Evolutionary conservation across 179 eudicot species (phyloP), one percentile per base, ranked within the genome.

Genomic region (Corrigiola litoralis): DNA sequence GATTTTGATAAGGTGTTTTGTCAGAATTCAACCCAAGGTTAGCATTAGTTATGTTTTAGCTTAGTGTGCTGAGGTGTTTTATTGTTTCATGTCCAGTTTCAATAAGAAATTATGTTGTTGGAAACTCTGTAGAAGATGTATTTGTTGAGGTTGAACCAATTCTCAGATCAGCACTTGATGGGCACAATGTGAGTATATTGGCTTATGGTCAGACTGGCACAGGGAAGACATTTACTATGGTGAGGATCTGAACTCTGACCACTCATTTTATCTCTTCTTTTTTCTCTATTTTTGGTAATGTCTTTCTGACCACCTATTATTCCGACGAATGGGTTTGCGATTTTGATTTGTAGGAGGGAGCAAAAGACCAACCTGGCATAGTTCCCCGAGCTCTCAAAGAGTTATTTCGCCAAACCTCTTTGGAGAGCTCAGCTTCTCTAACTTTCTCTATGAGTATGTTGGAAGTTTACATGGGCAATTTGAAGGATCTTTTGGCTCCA

Each of bases 181-280:
- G 95, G 68, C 80, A 85, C 72, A 87, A 87, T 79, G 90, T 77
- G 5, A 82, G 90, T 66, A 51, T 87, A 40, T 69, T 87, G 71
- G 86, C 95, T 60, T 87, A 82, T 79, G 95, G 95, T 64, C 94
- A 87, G 65, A 87, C 94, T 37, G 87, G 87, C 55, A 84, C 89
- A 21, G 89, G 94, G 62, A 87, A 87, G 73, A 87, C 94, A 27
- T 87, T 75, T 70, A 84, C 94, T 32, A 82, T 87, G 94, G 89
- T 87, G 55, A 61, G 87, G 14, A 65, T 66, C 32, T 37, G 14
- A 23, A 63, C 60, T 34, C 45, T 29, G 44, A 40, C 8, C 6
- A 8, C 1, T 23, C 2, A 29, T 23, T 8, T 24, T 49, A 41
- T 40, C 6, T 28, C 4, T 34, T 12, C 16, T 13, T 46, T 6